Conservation (phyloP, 495 filamentous ascomycete genomes). For the Terfezia claveryi region DNA sequence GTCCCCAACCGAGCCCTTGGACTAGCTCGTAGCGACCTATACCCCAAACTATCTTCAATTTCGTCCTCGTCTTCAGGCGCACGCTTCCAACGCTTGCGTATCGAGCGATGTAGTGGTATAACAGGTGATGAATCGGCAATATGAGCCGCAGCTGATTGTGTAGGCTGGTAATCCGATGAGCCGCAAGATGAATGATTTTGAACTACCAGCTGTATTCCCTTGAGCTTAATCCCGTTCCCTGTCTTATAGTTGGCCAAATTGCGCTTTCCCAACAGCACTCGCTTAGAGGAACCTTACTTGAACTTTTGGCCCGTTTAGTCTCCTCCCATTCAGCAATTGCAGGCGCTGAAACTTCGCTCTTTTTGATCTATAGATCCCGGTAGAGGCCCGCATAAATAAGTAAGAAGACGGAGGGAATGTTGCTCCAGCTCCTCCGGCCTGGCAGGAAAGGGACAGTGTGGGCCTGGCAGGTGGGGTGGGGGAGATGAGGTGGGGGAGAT, state of each 20-base stretch:
- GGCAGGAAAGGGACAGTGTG: neutral
- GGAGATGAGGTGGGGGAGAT: neutral
- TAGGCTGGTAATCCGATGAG: constrained; percentile 3
- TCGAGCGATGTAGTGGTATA: neutral
- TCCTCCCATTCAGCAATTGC: constrained; percentile 8
- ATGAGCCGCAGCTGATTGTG: neutral
- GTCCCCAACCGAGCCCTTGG: neutral
- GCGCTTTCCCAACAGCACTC: neutral
- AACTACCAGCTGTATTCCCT: neutral
- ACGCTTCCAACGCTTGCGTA: neutral
- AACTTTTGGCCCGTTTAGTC: neutral
- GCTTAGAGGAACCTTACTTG: neutral
- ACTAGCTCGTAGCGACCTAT: neutral
- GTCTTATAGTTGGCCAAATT: neutral
- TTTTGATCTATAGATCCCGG: neutral
- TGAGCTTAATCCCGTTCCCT: neutral
- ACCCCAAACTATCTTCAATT: neutral
- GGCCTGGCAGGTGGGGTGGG: neutral
- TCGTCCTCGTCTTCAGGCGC: neutral
- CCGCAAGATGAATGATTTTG: neutral
- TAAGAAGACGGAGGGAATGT: neutral
- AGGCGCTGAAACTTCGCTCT: constrained; percentile 6
- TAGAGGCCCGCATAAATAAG: neutral
- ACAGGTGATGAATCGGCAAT: neutral
- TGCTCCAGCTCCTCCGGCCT: neutral